Percentiles rank a stretch among this genome's conserved stretches.
These are phyloP conservation scores for Aspergillus clavatus DNA, from an alignment of 2,329 filamentous ascomycete genomes.

Conservation along the genomic window DNA sequence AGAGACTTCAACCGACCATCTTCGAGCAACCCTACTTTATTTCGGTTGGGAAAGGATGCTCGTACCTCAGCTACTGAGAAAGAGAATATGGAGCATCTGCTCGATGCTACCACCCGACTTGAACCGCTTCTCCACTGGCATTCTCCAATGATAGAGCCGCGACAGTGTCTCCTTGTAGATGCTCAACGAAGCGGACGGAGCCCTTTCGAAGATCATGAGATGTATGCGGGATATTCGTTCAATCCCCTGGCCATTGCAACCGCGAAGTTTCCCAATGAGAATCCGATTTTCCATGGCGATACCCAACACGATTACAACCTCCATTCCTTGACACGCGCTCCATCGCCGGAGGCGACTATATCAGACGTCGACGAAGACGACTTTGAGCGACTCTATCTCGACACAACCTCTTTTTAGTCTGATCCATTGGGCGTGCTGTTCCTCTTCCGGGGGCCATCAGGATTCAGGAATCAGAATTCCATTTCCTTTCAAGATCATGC, in stretches of 20 bases:
- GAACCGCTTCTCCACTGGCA: conserved; percentile 23
- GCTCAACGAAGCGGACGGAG: conserved; percentile 18
- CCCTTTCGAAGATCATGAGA: conserved; percentile 22
- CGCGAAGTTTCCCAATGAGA: conserved; percentile 15
- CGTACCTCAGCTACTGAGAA: conserved; percentile 23
- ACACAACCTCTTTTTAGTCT: conserved; percentile 21
- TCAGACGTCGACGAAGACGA: conserved; percentile 33
- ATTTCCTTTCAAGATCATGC: not conserved
- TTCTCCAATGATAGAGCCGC: conserved; percentile 20
- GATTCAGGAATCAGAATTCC: not conserved
- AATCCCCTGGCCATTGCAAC: conserved; percentile 33
- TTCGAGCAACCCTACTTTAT: conserved; percentile 10
- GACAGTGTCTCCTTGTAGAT: conserved; percentile 25
- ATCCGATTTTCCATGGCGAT: conserved; percentile 18
- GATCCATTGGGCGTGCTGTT: too few relatives aligned
- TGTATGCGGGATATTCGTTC: conserved; percentile 23
- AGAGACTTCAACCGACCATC: conserved; percentile 12
- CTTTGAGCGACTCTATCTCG: conserved; percentile 30
- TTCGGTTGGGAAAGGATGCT: conserved; percentile 7
- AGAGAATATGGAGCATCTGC: conserved; percentile 37
- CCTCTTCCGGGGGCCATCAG: too few relatives aligned
- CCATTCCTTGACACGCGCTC: conserved; percentile 14
- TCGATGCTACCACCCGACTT: conserved; percentile 22
- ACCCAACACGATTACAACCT: conserved; percentile 9
- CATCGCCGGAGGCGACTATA: conserved; percentile 33